A percentile compares a stretch with the other conserved stretches of the same genome.
Conservation (phyloP, 306 rosid genomes). For the Ammopiptanthus mongolicus region DNA sequence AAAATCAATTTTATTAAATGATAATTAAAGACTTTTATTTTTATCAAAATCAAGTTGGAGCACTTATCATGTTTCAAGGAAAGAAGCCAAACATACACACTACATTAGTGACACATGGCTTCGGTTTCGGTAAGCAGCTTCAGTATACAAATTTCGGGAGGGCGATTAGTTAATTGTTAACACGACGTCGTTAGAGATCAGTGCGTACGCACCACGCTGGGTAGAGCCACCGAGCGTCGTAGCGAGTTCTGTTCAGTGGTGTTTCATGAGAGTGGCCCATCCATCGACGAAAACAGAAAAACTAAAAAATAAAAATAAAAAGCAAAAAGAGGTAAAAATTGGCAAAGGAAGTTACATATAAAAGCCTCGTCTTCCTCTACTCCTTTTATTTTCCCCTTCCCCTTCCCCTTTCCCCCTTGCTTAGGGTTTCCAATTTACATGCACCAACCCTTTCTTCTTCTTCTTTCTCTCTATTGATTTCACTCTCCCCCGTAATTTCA, state of each 20-base stretch:
- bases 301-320: neutral
- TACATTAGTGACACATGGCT: too few relatives aligned
- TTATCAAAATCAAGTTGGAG: too few relatives aligned
- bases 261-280: neutral
- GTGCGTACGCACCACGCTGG: slow-evolving; percentile 13
- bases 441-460: neutral
- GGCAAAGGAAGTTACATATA: slow-evolving; percentile 28
- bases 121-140: neutral
- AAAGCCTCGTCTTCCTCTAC: neutral
- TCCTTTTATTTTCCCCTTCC: neutral
- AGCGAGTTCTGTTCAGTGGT: neutral
- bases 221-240: slow-evolving; percentile 1
- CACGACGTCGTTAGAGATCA: neutral
- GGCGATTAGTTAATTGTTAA: neutral
- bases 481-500: neutral
- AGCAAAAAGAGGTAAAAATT: neutral
- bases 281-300: neutral
- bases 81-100: too few relatives aligned
- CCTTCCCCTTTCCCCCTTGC: neutral
- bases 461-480: neutral
- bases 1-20: too few relatives aligned
- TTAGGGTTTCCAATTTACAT: slow-evolving; percentile 30
- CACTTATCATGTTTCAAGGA: too few relatives aligned
- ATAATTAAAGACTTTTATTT: too few relatives aligned
- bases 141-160: neutral